Base-by-base conservation (phyloP, 495 filamentous ascomycete genomes). In the Apiosordaria backusii region DNA sequence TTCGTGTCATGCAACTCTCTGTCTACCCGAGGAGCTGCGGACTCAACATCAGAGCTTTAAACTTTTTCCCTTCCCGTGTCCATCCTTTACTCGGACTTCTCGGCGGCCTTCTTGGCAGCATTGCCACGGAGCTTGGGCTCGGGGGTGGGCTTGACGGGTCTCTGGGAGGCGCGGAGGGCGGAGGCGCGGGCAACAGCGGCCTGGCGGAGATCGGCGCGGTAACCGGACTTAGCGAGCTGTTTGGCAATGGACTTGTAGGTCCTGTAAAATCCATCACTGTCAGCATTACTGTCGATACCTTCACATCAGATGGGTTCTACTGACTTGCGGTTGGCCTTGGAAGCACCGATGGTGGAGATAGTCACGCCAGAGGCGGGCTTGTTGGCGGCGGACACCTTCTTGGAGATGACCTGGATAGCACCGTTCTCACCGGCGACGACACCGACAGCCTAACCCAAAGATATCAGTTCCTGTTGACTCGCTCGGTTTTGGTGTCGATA, bases 171-270 rank as follows among this genome's bases (percentile, higher is more conserved):
- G 77, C 90, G 90, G 82, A 98, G 85, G 72, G 92, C 91, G 77
- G 88, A 92, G 70, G 90, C 94, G 72, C 95, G 91, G 77, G 93
- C 84, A 76, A 98, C 89, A 68, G 93, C 93, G 70, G 88, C 88
- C 74, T 88, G 84, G 68, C 92, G 91, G 77, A 99, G 85, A 76
- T 99, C 95, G 72, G 88, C 77, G 76, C 95, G 89, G 86, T 95
- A 96, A 71, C 86, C 84, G 77, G 85, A 83, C 87, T 91, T 93
- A 74, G 92, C 90, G 67, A 89, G 89, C 76, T 81, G 81, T 82
- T 82, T 87, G 77, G 89, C 93, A 74, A 98, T 88, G 70, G 84
- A 82, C 82, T 88, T 90, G 86, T 92, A 97, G 80, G 90, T 91
- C 85, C 94, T 97, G 74, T 61, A 70, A 35, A 62, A 18, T n/a